Conservation (phyloP, 2,329 filamentous ascomycete species). For the Trichothecium sympodiale region DNA sequence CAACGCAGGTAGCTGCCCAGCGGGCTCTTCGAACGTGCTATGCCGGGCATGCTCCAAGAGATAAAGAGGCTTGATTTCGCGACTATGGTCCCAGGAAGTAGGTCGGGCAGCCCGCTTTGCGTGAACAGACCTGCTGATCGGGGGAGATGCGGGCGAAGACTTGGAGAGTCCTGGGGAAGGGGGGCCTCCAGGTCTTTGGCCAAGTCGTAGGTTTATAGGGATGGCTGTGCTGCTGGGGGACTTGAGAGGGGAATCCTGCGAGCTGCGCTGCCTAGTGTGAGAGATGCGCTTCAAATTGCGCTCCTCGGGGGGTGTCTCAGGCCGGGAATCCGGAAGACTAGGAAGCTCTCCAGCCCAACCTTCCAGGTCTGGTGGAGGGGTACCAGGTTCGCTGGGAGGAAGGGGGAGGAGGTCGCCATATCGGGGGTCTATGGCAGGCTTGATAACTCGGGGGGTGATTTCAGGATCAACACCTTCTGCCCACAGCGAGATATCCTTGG, state of each 20-base stretch:
- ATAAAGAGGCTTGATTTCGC: constrained; percentile 72
- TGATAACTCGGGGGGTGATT: constrained; percentile 45
- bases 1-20: constrained; percentile 37
- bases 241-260: constrained; percentile 34
- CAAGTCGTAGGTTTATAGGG: constrained; percentile 43
- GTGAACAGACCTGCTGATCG: background rate
- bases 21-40: constrained; percentile 19
- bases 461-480: constrained; percentile 41
- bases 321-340: constrained; percentile 47
- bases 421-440: constrained; percentile 55
- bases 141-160: constrained; percentile 23
- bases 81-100: constrained; percentile 50
- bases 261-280: constrained; percentile 38
- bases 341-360: constrained; percentile 27
- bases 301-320: constrained; percentile 42
- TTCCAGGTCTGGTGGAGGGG: constrained; percentile 26
- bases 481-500: constrained; percentile 11
- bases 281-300: constrained; percentile 24
- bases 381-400: constrained; percentile 47
- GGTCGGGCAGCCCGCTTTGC: constrained; percentile 34
- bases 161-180: constrained; percentile 28
- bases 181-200: constrained; percentile 29
- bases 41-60: constrained; percentile 56
- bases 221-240: constrained; percentile 47
- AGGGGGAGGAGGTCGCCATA: constrained; percentile 55